Conservation (phyloP, 1,139 yeast genomes). For the Pichia sorboxylosa region DNA sequence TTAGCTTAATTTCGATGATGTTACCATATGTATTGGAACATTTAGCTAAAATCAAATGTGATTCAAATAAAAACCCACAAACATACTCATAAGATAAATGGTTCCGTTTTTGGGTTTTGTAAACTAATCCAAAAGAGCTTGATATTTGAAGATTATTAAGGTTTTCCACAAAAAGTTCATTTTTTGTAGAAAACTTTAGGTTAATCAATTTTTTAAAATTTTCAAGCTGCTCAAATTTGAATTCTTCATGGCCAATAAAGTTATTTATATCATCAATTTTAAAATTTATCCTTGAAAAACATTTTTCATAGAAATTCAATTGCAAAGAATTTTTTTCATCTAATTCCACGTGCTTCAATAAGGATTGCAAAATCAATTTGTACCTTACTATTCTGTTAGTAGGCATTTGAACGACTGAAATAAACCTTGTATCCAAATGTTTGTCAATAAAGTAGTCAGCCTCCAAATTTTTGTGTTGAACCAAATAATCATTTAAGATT, state of each 20-base stretch:
- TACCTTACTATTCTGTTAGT: constrained; percentile 41
- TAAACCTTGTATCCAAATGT: constrained; percentile 21
- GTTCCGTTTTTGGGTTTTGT: constrained; percentile 28
- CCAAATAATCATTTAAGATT: constrained; percentile 21
- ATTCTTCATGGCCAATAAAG: constrained; percentile 16
- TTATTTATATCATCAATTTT: constrained; percentile 25
- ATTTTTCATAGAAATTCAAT: constrained; percentile 8
- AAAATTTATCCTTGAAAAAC: constrained; percentile 14
- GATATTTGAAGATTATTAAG: constrained; percentile 19
- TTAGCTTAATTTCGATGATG: constrained; percentile 29
- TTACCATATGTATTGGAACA: constrained; percentile 14
- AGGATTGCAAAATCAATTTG: constrained; percentile 34
- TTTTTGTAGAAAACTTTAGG: neutral
- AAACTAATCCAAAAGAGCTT: constrained; percentile 30
- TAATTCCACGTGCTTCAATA: constrained; percentile 19
- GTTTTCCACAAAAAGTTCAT: constrained; percentile 18
- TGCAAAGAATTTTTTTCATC: constrained; percentile 14
- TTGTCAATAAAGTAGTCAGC: constrained; percentile 29
- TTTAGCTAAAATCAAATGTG: constrained; percentile 32
- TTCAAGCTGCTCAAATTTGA: constrained; percentile 9
- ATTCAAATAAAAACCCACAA: constrained; percentile 39
- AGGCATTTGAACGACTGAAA: constrained; percentile 44
- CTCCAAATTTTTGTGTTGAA: constrained; percentile 18
- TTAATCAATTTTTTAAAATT: constrained; percentile 14
- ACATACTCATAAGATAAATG: constrained; percentile 19